These are phyloP conservation scores for Acaromyces ingoldii DNA, from an alignment of 1,284 basidiomycete genomes.

Conservation along the genomic window DNA sequence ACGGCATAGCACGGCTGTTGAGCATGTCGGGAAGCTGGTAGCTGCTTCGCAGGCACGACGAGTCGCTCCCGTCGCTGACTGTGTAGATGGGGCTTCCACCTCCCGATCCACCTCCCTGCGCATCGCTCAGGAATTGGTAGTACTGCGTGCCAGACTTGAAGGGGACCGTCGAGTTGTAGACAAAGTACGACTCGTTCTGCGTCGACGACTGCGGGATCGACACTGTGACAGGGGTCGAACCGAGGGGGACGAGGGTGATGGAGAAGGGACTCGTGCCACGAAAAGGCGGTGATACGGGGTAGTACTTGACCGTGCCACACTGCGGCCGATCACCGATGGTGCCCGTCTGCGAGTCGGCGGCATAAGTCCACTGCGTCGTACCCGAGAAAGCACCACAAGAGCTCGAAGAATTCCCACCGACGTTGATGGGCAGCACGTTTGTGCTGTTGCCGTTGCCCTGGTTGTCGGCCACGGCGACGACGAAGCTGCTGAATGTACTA, in stretches of 20 bases:
- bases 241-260: conserved; percentile 27
- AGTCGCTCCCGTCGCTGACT: conserved; percentile 11
- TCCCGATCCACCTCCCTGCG: conserved; percentile 23
- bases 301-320: conserved; percentile 27
- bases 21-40: conserved; percentile 10
- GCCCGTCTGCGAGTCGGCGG: conserved; percentile 20
- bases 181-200: conserved; percentile 24
- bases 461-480: conserved; percentile 22
- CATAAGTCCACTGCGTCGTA: conserved; percentile 19
- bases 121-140: conserved; percentile 26
- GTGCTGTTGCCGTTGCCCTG: conserved; percentile 31
- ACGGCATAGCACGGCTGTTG: conserved; percentile 11
- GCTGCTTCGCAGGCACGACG: conserved; percentile 12
- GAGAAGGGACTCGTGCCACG: conserved; percentile 30
- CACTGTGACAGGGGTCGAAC: conserved; percentile 19
- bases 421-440: conserved; percentile 14
- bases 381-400: conserved; percentile 22
- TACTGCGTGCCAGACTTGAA: conserved; percentile 28
- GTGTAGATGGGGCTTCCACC: conserved; percentile 26
- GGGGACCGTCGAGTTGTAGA: conserved; percentile 17
- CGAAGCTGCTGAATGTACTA: conserved; percentile 18
- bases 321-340: conserved; percentile 15
- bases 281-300: conserved; percentile 20
- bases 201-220: conserved; percentile 19
- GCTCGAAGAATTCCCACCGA: conserved; percentile 9